phyloP scores from a whole-genome alignment of 228 moss, liverwort and hornwort species.

The Sphagnum magellanicum region DNA sequence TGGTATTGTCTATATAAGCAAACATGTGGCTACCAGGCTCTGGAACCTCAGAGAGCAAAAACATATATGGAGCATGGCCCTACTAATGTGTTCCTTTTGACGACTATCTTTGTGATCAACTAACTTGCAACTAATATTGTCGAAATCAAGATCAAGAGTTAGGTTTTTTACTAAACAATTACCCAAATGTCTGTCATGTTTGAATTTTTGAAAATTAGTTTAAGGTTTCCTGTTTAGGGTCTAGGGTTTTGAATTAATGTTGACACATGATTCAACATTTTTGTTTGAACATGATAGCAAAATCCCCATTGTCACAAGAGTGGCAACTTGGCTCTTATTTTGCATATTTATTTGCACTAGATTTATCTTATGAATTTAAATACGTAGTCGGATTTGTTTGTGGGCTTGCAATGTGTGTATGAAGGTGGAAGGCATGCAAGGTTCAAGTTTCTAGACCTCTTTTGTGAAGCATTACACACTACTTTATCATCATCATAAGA shows the following conservation, averaged over 20 bases:
- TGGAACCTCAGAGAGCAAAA: constrained; percentile 67
- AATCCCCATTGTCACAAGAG: no score
- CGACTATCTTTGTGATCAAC: background rate
- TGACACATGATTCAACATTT: no score
- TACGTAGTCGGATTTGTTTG: constrained; percentile 3
- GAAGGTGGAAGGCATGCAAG: constrained; percentile 64
- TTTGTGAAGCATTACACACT: constrained; percentile 47
- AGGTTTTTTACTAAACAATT: background rate
- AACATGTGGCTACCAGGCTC: constrained; percentile 53
- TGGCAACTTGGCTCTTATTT: no score
- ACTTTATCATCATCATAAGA: constrained; percentile 3
- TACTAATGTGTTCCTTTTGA: constrained; percentile 28
- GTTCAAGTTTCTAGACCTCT: constrained; percentile 52
- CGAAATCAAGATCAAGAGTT: background rate
- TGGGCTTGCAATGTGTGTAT: constrained; percentile 49
- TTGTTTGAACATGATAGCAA: no score
- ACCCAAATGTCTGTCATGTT: background rate
- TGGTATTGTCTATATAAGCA: constrained; percentile 21
- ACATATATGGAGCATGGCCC: constrained; percentile 70
- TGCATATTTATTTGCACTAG: no score
- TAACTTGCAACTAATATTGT: no score
- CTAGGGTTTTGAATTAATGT: no score
- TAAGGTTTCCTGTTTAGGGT: no score
- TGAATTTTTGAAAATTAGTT: background rate
- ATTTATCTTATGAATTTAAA: background rate